Evolutionary conservation across 306 rosid species (phyloP), one percentile per base, ranked within the genome.

Genomic region (Datisca glomerata): DNA sequence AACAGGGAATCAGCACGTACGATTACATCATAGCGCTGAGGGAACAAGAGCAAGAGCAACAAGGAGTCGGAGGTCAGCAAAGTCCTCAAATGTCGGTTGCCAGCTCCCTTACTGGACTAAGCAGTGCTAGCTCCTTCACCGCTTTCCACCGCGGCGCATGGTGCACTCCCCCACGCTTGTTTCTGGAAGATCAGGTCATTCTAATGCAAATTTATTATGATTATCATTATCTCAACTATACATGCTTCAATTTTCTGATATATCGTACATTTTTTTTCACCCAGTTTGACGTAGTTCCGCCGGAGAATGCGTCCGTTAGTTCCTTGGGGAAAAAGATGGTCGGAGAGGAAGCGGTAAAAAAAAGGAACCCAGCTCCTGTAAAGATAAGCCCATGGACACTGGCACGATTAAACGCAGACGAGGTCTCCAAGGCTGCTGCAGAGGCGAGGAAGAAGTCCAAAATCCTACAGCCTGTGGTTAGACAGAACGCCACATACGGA

Each of bases 151-250:
- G 95, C 0, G 93, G 89, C 18, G 91, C 89, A 6, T 89, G 98
- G 98, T 89, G 98, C 67, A 89, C 98, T 3, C 98, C 98, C 0
- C 98, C 98, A 0, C 95, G 93, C 9, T 37, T 89, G 25, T 89
- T 89, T 53, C 79, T 89, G 17, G 98, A 89, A 54, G 95, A 89
- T 75, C 95, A 89, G 93, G 98, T 89, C n/a, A n/a, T n/a, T n/a
- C n/a, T n/a, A n/a, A n/a, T n/a, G n/a, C n/a, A n/a, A n/a, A n/a
- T n/a, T n/a, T n/a, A n/a, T n/a, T n/a, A n/a, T n/a, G n/a, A n/a
- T n/a, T n/a, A n/a, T n/a, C n/a, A n/a, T n/a, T n/a, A n/a, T n/a
- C n/a, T n/a, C n/a, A n/a, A 32, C 13, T 15, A 0, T 32, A 32
- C n/a, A 7, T 32, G n/a, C 10, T 32, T 21, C 8, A 24, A 12